Evolutionary conservation across 306 rosid genomes (phyloP), one percentile per base, ranked within the genome.

Genomic region (Medicago truncatula): DNA sequence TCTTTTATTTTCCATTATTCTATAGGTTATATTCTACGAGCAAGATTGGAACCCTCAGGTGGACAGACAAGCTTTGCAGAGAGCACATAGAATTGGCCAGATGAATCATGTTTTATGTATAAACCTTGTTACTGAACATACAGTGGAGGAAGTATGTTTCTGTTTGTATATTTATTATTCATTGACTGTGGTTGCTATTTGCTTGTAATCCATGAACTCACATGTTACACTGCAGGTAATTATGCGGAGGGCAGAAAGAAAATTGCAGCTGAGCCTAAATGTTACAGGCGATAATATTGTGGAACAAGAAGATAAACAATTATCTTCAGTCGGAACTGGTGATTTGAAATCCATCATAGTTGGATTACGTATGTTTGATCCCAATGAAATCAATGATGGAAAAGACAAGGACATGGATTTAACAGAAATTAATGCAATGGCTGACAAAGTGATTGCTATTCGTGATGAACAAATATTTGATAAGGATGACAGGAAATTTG

Each of bases 31-130:
- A 86, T 94, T 94, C 81, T 92, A 92, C 2, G 98, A 94, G 85
- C 98, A 90, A 90, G 98, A 94, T 81, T 94, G 98, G 98, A 94
- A 92, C 77, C 98, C 98, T 38, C 98, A 92, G 85, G 98, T 90
- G 82, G 97, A 94, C 84, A 90, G 76, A 88, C 98, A 94, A 80
- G 98, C 96, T 72, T 78, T 92, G 82, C 97, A 94, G 89, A 82
- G 98, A 83, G 93, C 97, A 18, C 98, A 94, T 85, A 85, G 96
- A 76, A 94, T 94, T 74, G 98, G 97, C 65, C 98, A 94, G 86
- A 68, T 85, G 85, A 94, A 88, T 82, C 87, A 86, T 62, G 95
- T 94, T 41, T 76, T 94, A 82, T 81, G 93, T 9, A 85, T 94
- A 73, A 90, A 87, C 80, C 87, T 94, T 58, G 92, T 94, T 73